Evolutionary conservation across 2,329 filamentous ascomycete genomes (phyloP).

Genomic region (Pseudogymnoascus sp.): DNA sequence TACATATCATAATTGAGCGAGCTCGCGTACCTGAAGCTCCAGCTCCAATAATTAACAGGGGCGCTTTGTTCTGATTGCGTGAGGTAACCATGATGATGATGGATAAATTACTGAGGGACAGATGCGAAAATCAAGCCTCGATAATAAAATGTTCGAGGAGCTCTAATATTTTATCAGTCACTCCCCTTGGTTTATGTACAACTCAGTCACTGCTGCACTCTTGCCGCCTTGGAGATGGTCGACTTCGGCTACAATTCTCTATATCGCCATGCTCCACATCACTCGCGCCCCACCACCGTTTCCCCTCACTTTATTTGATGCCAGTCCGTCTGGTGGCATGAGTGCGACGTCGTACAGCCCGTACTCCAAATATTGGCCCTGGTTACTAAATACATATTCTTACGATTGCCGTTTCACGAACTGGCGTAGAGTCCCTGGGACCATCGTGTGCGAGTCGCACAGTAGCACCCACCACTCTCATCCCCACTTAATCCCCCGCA

Average conservation of each 20-base stretch:
- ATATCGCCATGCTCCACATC: background rate
- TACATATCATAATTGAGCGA: background rate
- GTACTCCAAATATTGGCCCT: background rate
- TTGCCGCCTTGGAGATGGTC: background rate
- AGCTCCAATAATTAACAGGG: slow-evolving; percentile 48
- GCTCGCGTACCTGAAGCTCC: slow-evolving; percentile 38
- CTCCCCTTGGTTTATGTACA: background rate
- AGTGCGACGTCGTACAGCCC: background rate
- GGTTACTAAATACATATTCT: background rate
- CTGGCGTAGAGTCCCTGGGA: background rate
- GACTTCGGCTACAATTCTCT: background rate
- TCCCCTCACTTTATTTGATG: background rate
- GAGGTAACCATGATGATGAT: background rate
- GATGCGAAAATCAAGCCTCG: background rate
- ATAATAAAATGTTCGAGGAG: background rate
- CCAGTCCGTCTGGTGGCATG: background rate
- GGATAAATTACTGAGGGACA: background rate
- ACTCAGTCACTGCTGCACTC: background rate
- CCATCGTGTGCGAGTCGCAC: background rate
- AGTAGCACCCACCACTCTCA: background rate
- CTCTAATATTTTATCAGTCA: background rate
- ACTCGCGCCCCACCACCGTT: background rate
- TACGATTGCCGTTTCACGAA: background rate
- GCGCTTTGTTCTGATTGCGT: background rate
- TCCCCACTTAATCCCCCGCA: background rate